Evolutionary conservation across 2,329 filamentous ascomycete species (phyloP).

Genomic region (Epichloe sylvatica): DNA sequence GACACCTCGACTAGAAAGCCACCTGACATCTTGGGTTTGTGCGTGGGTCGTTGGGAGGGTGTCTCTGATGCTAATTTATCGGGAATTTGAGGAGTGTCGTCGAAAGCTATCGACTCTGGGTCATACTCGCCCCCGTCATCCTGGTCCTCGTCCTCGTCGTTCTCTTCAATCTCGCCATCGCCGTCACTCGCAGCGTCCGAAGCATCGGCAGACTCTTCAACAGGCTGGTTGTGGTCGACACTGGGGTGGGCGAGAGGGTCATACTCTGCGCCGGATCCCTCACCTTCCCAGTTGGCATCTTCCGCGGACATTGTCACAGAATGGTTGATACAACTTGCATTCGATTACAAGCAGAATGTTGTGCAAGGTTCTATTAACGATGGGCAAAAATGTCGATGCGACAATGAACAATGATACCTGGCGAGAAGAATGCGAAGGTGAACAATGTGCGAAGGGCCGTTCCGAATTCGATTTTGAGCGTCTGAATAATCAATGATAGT

Average conservation of each 20-base stretch:
- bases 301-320: constrained; percentile 23
- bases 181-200: constrained; percentile 35
- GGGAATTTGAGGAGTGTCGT: constrained; percentile 24
- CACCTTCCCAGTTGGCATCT: constrained; percentile 36
- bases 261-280: constrained; percentile 40
- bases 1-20: constrained; percentile 48
- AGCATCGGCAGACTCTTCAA: constrained; percentile 34
- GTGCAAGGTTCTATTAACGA: not conserved
- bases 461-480: not conserved
- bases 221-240: constrained; percentile 35
- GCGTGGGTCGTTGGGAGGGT: constrained; percentile 15
- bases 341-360: not conserved
- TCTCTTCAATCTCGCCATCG: constrained; percentile 34
- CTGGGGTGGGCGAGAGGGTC: constrained; percentile 43
- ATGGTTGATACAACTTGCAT: not conserved
- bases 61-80: constrained; percentile 16
- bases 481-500: not conserved
- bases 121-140: constrained; percentile 46
- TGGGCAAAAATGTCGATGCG: not conserved
- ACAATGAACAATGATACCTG: not conserved
- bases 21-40: constrained; percentile 46
- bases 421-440: not conserved
- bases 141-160: constrained; percentile 34
- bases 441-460: not conserved
- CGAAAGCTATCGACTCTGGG: constrained; percentile 38